A percentile compares a stretch with the other conserved stretches of the same genome.
These are phyloP conservation scores for Cladosporium velox DNA, from an alignment of 2,329 filamentous ascomycete species.

Conservation along the genomic window DNA sequence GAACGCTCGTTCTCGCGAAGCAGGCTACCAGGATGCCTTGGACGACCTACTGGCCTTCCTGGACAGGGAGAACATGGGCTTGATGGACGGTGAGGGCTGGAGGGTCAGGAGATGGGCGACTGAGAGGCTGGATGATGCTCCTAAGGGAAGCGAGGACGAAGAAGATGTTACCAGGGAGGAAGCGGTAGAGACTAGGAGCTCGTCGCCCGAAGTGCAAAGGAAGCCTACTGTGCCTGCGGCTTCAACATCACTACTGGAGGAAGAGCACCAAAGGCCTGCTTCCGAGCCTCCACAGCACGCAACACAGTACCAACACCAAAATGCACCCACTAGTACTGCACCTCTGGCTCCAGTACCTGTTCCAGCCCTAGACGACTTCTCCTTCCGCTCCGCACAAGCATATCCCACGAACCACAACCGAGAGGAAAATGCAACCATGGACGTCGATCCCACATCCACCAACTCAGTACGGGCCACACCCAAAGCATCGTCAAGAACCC, in stretches of 20 bases:
- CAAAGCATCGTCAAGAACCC: constrained; percentile 27
- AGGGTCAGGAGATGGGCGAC: constrained; percentile 66
- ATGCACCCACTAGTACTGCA: constrained; percentile 3
- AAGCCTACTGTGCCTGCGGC: constrained; percentile 28
- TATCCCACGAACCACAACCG: constrained; percentile 54
- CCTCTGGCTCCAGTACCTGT: constrained; percentile 35
- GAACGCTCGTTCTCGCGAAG: constrained; percentile 70
- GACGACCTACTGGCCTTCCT: constrained; percentile 86
- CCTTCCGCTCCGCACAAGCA: constrained; percentile 66
- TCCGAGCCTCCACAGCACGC: constrained; percentile 23
- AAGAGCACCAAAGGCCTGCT: constrained; percentile 24
- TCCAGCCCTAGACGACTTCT: constrained; percentile 64
- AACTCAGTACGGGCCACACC: constrained; percentile 9
- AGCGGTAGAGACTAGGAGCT: constrained; percentile 54
- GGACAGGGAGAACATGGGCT: constrained; percentile 76
- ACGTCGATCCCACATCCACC: constrained; percentile 42
- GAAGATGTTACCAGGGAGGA: constrained; percentile 56
- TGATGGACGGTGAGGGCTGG: constrained; percentile 77
- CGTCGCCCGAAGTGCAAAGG: constrained; percentile 35
- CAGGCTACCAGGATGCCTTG: constrained; percentile 91
- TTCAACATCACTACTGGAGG: constrained; percentile 30
- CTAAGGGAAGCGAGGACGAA: constrained; percentile 64
- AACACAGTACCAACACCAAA: constrained; percentile 15
- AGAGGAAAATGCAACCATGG: constrained; percentile 62
- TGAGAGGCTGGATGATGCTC: constrained; percentile 66